Conservation (phyloP, 169 alveolate species). For the Cyclospora cayetanensis region DNA sequence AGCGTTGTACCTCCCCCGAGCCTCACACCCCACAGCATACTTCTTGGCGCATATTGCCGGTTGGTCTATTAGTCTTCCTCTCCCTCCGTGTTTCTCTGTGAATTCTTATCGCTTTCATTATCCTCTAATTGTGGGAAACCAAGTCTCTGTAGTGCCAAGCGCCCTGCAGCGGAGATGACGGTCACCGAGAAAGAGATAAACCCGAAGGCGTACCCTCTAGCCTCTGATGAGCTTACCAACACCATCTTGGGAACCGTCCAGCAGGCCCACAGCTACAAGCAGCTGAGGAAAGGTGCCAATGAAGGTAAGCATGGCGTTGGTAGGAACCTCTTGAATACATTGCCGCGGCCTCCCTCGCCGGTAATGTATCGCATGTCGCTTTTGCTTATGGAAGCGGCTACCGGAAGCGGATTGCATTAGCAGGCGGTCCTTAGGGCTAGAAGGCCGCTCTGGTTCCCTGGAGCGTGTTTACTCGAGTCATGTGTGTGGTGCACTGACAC, state of each 20-base stretch:
- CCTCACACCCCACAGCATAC: background rate
- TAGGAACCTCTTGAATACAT: background rate
- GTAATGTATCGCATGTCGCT: background rate
- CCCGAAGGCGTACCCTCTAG: constrained; percentile 92
- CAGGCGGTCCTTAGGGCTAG: no score
- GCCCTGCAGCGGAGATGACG: no score
- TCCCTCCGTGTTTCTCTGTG: background rate
- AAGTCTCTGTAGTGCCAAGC: no score
- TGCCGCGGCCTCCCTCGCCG: no score
- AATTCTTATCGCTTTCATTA: no score
- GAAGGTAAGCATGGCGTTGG: constrained; percentile 80
- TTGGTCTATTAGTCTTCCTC: no score
- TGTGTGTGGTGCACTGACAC: background rate
- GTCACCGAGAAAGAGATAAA: constrained; percentile 71
- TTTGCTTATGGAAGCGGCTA: background rate
- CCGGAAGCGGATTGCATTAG: no score
- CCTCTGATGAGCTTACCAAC: constrained; percentile 88
- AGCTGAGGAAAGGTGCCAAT: constrained; percentile 95
- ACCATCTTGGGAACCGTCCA: constrained; percentile 91
- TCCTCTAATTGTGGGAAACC: no score
- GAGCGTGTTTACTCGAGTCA: background rate
- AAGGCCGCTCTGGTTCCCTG: no score
- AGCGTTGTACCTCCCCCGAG: background rate
- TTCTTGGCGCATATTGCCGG: no score
- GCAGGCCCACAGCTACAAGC: constrained; percentile 94